Conservation (phyloP, 139 green algal genomes). For the Chlamydomonas sp. region DNA sequence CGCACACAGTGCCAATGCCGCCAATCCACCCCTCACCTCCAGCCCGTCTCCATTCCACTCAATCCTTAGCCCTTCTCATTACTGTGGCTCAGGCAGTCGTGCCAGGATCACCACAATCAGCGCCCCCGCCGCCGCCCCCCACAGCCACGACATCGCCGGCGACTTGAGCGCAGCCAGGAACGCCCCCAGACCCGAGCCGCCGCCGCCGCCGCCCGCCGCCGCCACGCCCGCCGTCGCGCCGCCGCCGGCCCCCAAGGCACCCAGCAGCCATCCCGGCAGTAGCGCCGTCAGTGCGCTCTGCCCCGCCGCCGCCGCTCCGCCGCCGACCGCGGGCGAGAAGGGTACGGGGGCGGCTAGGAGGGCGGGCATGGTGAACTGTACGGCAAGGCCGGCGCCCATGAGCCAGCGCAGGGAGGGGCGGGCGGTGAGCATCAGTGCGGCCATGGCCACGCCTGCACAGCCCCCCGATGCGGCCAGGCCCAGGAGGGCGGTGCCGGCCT, state of each 20-base stretch:
- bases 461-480: conserved; percentile 20
- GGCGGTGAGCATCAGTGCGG: conserved; percentile 1
- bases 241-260: too few relatives aligned
- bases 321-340: conserved; percentile 13
- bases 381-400: conserved; percentile 14
- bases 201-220: not conserved
- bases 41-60: too few relatives aligned
- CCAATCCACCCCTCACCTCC: too few relatives aligned
- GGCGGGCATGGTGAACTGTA: conserved; percentile 27
- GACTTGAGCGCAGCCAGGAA: conserved; percentile 23
- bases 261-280: conserved; percentile 4
- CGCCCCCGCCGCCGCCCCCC: conserved; percentile 16
- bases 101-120: conserved; percentile 15
- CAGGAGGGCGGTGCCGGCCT: conserved; percentile 7
- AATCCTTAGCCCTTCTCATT: not conserved
- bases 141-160: conserved; percentile 35
- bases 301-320: conserved; percentile 18
- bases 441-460: conserved; percentile 16
- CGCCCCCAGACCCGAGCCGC: not conserved
- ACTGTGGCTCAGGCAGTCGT: conserved; percentile 6
- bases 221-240: not conserved
- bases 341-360: conserved; percentile 32
- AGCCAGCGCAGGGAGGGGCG: conserved; percentile 11
- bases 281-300: conserved; percentile 1
- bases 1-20: too few relatives aligned